These are phyloP conservation scores for Cystobasidium pallidum DNA, from an alignment of 1,284 basidiomycete genomes.

Conservation along the genomic window DNA sequence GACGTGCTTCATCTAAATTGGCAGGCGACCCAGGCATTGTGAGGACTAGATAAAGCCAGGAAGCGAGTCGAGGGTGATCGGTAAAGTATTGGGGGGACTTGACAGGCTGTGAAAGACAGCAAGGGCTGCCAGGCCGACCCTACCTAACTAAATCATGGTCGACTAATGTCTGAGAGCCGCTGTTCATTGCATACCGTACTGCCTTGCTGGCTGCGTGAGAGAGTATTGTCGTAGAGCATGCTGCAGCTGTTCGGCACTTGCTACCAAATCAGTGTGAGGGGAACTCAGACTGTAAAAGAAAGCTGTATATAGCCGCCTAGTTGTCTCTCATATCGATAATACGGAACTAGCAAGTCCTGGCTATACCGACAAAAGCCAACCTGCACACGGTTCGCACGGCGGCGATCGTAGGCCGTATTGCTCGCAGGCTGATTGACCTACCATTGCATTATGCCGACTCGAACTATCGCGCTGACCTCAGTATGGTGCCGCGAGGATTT, in stretches of 20 bases:
- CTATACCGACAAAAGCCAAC: no score
- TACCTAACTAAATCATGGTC: background rate
- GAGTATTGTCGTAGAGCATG: background rate
- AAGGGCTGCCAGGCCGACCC: conserved; percentile 9
- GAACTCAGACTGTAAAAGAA: conserved; percentile 4
- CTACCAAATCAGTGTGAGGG: background rate
- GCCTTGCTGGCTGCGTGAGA: background rate
- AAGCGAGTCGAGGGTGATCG: conserved; percentile 19
- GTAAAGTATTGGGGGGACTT: background rate
- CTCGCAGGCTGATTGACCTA: no score
- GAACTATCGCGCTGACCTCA: no score
- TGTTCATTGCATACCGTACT: background rate
- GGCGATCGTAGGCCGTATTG: no score
- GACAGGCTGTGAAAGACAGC: conserved; percentile 25
- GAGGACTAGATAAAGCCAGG: conserved; percentile 32
- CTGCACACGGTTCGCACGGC: no score
- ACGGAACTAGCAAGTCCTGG: no score
- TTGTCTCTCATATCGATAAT: no score
- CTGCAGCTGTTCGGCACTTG: background rate
- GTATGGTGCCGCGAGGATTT: no score
- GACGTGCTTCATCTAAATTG: background rate
- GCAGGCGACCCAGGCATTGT: background rate
- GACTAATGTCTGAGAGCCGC: background rate
- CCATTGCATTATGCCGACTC: no score
- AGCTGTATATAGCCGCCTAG: no score